A percentile compares a stretch with the other conserved stretches of the same genome.
These are phyloP conservation scores for Calonectria pteridis DNA, from an alignment of 2,329 filamentous ascomycete genomes.

Conservation along the genomic window DNA sequence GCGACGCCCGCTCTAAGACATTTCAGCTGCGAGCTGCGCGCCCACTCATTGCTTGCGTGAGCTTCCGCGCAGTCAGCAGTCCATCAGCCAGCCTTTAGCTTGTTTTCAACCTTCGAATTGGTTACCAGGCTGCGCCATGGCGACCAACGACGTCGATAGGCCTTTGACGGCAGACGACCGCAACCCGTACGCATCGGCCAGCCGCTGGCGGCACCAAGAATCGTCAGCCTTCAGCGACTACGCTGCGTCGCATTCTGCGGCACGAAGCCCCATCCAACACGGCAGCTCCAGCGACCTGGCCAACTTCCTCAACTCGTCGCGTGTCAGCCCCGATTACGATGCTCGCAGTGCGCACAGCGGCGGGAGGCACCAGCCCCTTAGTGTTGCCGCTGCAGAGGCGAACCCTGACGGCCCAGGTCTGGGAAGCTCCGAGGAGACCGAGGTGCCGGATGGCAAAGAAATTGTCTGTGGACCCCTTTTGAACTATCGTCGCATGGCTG, in stretches of 20 bases:
- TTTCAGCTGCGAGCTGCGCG: conserved; percentile 23
- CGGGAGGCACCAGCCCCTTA: conserved; percentile 61
- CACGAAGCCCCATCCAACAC: conserved; percentile 49
- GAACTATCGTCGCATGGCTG: conserved; percentile 83
- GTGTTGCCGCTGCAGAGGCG: conserved; percentile 54
- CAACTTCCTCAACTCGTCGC: conserved; percentile 67
- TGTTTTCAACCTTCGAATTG: conserved; percentile 10
- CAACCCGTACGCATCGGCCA: conserved; percentile 69
- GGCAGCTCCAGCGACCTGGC: conserved; percentile 64
- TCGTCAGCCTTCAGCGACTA: conserved; percentile 67
- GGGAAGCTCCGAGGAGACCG: conserved; percentile 28
- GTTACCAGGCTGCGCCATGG: conserved; percentile 34
- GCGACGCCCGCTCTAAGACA: conserved; percentile 23
- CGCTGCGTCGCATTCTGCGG: conserved; percentile 51
- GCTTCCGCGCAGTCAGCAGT: neutral
- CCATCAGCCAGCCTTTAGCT: neutral
- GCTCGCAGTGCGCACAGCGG: conserved; percentile 43
- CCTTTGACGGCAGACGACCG: conserved; percentile 47
- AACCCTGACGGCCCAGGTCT: conserved; percentile 14
- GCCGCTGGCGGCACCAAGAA: conserved; percentile 74
- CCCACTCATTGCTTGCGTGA: neutral
- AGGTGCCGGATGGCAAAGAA: conserved; percentile 63
- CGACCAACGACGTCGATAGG: conserved; percentile 35
- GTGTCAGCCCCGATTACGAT: conserved; percentile 58
- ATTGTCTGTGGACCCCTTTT: conserved; percentile 80